Base-by-base conservation (phyloP, 805 yeast species). In the Candida anglica region DNA sequence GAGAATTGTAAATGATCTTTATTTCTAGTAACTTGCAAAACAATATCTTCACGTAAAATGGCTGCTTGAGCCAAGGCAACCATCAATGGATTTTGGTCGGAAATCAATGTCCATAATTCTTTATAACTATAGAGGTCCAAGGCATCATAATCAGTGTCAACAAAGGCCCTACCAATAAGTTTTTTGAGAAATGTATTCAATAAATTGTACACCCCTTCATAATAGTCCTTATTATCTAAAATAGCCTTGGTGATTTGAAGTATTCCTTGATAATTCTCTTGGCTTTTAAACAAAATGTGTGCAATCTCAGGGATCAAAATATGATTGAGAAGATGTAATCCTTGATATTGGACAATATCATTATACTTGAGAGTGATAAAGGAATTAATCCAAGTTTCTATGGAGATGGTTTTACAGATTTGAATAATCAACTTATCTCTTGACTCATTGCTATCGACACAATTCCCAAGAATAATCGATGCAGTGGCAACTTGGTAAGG, bases 341-440 rank as follows among this genome's bases (percentile, higher is more conserved):
- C 48, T 42, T 66, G 72, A 36, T 47, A 49, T 34, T 62, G 69
- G 5, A 66, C 50, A 5, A 65, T 50, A 36, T 66, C 71, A 18
- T 44, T 46, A 36, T 58, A 49, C 2, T 34, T 33, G 18, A 39
- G 42, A 15, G 35, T 28, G 17, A 24, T 23, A 34, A 50, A 59
- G 30, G 43, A 60, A 3, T 29, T 27, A n/a, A 26, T 14, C 14
- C 23, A 21, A 9, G 9, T 9, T 11, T 9, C 10, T 9, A 21
- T 9, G 11, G 23, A 11, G 23, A 9, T 9, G 10, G 9, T 9
- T 9, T 9, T 9, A 9, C 11, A 9, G 8, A 47, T 27, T 14
- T 32, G 15, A 2, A 30, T 36, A 5, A 40, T 31, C 14, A 42
- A 29, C 14, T 29, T 28, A 10, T 29, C 37, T 20, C 47, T 44